Evolutionary conservation across 768 basidiomycete genomes (phyloP), one percentile per base, ranked within the genome.

Genomic region (Nidula microcarpa): DNA sequence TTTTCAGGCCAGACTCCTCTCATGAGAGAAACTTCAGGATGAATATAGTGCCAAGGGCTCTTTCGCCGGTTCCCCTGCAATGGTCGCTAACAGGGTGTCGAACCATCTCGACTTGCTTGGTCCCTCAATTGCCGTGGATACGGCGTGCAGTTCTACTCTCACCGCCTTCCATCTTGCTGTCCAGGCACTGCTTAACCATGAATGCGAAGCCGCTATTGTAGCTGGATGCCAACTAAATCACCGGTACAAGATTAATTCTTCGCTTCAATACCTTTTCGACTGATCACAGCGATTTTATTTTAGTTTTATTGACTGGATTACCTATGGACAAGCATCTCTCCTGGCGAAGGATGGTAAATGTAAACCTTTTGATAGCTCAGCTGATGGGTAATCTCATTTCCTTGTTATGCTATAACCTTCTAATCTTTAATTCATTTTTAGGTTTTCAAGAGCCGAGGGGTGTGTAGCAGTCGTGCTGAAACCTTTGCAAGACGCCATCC

Each of bases 101-200:
- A 73, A 77, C 55, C 69, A 73, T 52, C 60, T 76, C 7, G 71
- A 74, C 53, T 54, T 73, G 9, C 45, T 61, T 2, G 79, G 79
- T 9, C 81, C 80, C 9, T 82, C 80, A 3, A 54, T 81, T 35
- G 74, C 78, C 5, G 57, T 73, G 0, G 79, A 82, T 54, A 79
- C 76, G 0, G 77, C 77, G 1, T 81, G 80, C 56, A 79, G 76
- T 35, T 80, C 78, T 17, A 70, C 68, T 14, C 60, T 75, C 14
- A 73, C 68, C 4, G 76, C 76, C 2, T 64, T 77, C 43, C 79
- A 82, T 61, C 68, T 81, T n/a, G 80, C 75, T 3, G 65, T 79
- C 1, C 72, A 74, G 32, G 71, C 76, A 0, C 63, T 81, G 5
- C 63, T 62, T 16, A 62, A 59, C 32, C 77, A 76, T 1, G 80